Percentiles rank a stretch among this genome's conserved stretches.
Evolutionary conservation across 352 stramenopile genomes (phyloP).

Genomic region (Phytophthora citricola): DNA sequence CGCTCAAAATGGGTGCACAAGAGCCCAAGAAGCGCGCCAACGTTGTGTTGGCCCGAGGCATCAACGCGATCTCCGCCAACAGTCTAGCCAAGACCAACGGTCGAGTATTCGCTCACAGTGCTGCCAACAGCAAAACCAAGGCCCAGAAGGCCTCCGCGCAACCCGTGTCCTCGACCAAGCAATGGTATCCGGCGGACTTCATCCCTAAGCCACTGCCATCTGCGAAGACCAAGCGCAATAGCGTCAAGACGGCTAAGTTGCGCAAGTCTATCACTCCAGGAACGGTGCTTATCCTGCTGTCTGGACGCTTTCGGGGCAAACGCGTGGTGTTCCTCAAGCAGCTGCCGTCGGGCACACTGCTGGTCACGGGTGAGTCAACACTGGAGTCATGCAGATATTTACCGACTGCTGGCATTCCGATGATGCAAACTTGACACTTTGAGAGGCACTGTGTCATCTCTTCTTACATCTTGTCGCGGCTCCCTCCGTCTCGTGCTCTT

Average conservation of each 20-base stretch:
- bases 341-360: slow-evolving; percentile 95
- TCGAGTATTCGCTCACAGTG: slow-evolving; percentile 49
- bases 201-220: slow-evolving; percentile 65
- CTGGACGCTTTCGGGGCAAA: slow-evolving; percentile 97
- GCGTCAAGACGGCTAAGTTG: slow-evolving; percentile 93
- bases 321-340: slow-evolving; percentile 99
- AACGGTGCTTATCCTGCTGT: slow-evolving; percentile 97
- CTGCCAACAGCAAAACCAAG: slow-evolving; percentile 30
- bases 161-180: slow-evolving; percentile 92
- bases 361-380: slow-evolving; percentile 88
- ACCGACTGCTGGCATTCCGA: slow-evolving; percentile 38
- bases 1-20: slow-evolving; percentile 26
- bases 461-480: slow-evolving; percentile 18
- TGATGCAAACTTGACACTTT: slow-evolving; percentile 71
- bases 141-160: slow-evolving; percentile 12
- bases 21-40: slow-evolving; percentile 59
- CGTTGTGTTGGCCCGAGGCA: slow-evolving; percentile 69
- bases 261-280: slow-evolving; percentile 96
- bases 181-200: slow-evolving; percentile 80
- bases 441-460: slow-evolving; percentile 43
- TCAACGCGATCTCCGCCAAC: slow-evolving; percentile 83
- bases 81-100: slow-evolving; percentile 68
- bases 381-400: background rate
- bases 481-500: background rate
- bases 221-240: slow-evolving; percentile 76